Evolutionary conservation across 2,329 filamentous ascomycete species (phyloP).

Genomic region (Diaporthe sp.): DNA sequence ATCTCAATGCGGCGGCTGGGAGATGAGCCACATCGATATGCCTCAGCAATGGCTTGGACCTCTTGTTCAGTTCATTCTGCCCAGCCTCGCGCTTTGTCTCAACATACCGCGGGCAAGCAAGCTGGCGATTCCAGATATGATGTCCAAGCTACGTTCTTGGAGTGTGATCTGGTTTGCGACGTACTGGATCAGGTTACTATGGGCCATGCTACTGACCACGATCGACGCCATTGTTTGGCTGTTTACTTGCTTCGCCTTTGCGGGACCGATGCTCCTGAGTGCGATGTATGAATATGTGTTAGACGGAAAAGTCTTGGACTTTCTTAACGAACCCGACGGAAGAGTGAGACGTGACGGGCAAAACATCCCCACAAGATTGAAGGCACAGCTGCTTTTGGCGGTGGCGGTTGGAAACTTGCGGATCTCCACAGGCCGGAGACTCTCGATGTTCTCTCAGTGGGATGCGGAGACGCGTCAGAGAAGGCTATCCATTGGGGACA

Average conservation of each 20-base stretch:
- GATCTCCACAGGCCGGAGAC: slow-evolving; percentile 43
- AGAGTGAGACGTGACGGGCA: neutral
- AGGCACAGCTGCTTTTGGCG: slow-evolving; percentile 46
- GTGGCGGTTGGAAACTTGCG: slow-evolving; percentile 49
- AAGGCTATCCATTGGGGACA: neutral
- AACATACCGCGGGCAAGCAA: slow-evolving; percentile 44
- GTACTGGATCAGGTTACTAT: slow-evolving; percentile 35
- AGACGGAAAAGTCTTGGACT: slow-evolving; percentile 44
- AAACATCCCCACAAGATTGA: slow-evolving; percentile 35
- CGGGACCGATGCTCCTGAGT: slow-evolving; percentile 47
- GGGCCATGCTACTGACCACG: slow-evolving; percentile 41
- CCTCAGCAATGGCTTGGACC: slow-evolving; percentile 46
- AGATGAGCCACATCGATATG: slow-evolving; percentile 41
- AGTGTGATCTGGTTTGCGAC: slow-evolving; percentile 39
- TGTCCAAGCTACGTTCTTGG: slow-evolving; percentile 40
- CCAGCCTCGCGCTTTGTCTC: slow-evolving; percentile 46
- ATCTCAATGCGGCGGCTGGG: slow-evolving; percentile 43
- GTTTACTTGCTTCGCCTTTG: slow-evolving; percentile 45
- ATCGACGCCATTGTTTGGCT: slow-evolving; percentile 47
- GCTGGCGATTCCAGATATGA: slow-evolving; percentile 39
- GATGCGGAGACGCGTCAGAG: neutral
- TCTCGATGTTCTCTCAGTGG: neutral
- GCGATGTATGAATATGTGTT: slow-evolving; percentile 47
- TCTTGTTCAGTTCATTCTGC: slow-evolving; percentile 45
- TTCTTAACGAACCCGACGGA: slow-evolving; percentile 33